Evolutionary conservation across 148 eudicot genomes (phyloP), one percentile per base, ranked within the genome.

Genomic region (Rhododendron henanense): DNA sequence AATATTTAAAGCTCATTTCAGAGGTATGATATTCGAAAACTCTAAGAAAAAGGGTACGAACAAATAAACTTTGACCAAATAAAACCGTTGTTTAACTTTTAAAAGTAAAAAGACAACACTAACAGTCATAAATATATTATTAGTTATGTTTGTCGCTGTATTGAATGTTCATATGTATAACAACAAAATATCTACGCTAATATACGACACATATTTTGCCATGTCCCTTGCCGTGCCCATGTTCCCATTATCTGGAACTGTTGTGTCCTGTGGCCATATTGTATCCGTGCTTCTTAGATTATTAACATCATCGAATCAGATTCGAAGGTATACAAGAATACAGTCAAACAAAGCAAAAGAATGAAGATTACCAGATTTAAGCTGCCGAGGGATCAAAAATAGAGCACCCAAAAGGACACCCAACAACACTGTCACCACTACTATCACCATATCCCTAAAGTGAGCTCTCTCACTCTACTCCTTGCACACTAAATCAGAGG

Each of bases 291-390:
- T 55, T 55, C 57, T 67, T 23, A 47, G 45, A 41, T 41, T 7
- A 51, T 35, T n/a, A 69, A 53, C 35, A 18, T 79, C 18, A 57
- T 51, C 16, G 2, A 78, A 28, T 21, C 37, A 50, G 23, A 84
- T 74, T 50, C 45, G 35, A 28, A 55, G 15, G 9, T 14, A 25
- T 44, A 14, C 2, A 19, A 63, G 35, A 18, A 39, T 1, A 47
- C 48, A 84, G 21, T 3, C 19, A 28, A 35, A 50, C 13, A 80
- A 13, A 19, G 45, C 5, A 65, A 83, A 84, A 76, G 85, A 47
- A 82, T 48, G 65, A 44, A 59, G 53, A 25, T 90, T 87, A 93
- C 98, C 92, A 79, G 97, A 88, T 88, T 91, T 92, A 25, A 88
- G 80, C 21, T 90, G 82, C 81, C 88, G 82, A 23, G 98, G 96